Base-by-base conservation (phyloP, 768 basidiomycete species). In the Leccinum disarticulatum region DNA sequence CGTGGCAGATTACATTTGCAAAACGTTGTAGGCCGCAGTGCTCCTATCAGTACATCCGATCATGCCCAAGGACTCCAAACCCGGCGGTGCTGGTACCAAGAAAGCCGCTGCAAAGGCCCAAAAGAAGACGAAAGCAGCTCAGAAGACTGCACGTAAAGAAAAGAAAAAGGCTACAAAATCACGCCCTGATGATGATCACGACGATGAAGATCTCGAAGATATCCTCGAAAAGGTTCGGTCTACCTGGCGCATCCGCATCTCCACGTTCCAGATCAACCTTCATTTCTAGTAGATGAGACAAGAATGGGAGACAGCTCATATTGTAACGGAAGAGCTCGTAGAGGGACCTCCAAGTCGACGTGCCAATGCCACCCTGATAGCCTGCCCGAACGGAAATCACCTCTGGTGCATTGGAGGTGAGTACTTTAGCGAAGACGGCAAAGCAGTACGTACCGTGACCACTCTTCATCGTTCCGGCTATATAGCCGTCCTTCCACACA, bases 401-500 rank as follows among this genome's bases (percentile, higher is more conserved):
- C 77, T 95, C 0, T 95, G 89, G 90, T 88, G 81, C 61, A 87
- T 93, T 35, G 91, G 91, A 0, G 91, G 92, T 6, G 93, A 94
- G 69, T 93, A 87, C 71, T 95, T 94, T 69, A 86, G 85, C 59
- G 91, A 95, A 50, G 95, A 95, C 61, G 85, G 85, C 13, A 90
- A 85, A 69, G 88, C 91, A 15, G 88, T 91, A 62, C 49, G 81
- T 70, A 43, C 14, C 3, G 1, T 13, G 0, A 47, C n/a, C n/a
- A n/a, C n/a, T n/a, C 0, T 25, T 6, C 10, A 15, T 3, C 15
- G 28, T 47, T 11, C 22, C 10, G 31, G 6, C 52, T 59, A 3
- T n/a, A n/a, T n/a, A n/a, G n/a, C n/a, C n/a, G n/a, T n/a, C n/a
- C n/a, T n/a, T n/a, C n/a, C n/a, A n/a, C n/a, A n/a, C n/a, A n/a